Percentiles rank a stretch among this genome's conserved stretches.
phyloP scores from a whole-genome alignment of 2,329 filamentous ascomycete species.

The Diaporthe sp. region DNA sequence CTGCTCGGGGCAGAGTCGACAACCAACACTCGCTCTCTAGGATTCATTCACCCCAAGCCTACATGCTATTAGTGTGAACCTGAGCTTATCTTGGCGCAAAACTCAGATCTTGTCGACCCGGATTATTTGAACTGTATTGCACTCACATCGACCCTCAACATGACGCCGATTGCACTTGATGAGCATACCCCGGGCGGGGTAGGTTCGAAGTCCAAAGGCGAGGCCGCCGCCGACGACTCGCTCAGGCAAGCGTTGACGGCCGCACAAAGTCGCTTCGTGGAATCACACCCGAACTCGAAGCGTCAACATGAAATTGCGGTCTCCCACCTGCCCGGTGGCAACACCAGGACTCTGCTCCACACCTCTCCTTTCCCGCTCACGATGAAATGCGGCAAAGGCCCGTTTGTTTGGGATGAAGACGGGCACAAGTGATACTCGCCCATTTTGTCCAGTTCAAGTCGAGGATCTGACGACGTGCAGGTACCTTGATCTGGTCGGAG shows the following conservation, averaged over 20 bases:
- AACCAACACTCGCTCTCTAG: too few relatives aligned
- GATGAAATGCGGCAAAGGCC: constrained; percentile 49
- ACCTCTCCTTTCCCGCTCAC: constrained; percentile 55
- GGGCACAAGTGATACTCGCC: constrained; percentile 44
- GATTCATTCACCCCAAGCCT: neutral
- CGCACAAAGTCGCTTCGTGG: neutral
- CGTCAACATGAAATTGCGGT: constrained; percentile 2
- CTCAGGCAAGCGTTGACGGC: neutral
- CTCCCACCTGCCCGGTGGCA: constrained; percentile 41
- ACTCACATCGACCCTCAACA: neutral
- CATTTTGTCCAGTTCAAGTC: fast-evolving
- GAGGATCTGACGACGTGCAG: constrained; percentile 36
- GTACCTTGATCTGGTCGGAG: constrained; percentile 71
- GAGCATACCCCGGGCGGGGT: neutral
- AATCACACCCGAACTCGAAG: neutral
- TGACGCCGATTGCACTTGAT: constrained; percentile 1
- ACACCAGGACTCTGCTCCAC: constrained; percentile 45
- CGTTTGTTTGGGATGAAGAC: constrained; percentile 53
- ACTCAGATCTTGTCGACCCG: neutral
- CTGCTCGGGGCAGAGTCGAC: neutral
- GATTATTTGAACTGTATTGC: neutral
- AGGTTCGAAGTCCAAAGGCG: neutral
- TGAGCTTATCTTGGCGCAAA: neutral
- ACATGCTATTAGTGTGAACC: neutral
- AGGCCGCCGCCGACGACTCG: neutral